These are phyloP conservation scores for Pythium chondricola DNA, from an alignment of 352 stramenopile species.

Conservation along the genomic window DNA sequence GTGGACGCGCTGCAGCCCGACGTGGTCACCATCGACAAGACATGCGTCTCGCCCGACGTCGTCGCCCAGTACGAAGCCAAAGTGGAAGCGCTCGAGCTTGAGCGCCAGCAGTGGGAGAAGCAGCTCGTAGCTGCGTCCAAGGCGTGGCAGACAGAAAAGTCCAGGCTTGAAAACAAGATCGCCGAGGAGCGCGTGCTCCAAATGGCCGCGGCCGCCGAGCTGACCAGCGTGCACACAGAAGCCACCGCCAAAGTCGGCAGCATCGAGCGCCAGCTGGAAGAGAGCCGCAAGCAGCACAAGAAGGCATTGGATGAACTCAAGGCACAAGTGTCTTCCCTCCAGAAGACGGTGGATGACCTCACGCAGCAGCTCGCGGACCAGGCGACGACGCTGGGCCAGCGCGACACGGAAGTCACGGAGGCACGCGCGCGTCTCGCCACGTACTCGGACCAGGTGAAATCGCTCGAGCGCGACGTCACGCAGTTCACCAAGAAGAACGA, in stretches of 20 bases:
- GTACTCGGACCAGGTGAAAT: conserved; percentile 29
- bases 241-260: conserved; percentile 4
- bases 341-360: conserved; percentile 21
- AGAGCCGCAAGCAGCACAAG: conserved; percentile 2
- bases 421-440: conserved; percentile 25
- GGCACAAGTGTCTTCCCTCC: too few species aligned
- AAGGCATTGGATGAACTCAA: conserved; percentile 6
- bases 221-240: conserved; percentile 15
- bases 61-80: conserved; percentile 39
- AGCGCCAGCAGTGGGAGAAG: conserved; percentile 31
- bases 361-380: conserved; percentile 25
- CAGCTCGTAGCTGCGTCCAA: conserved; percentile 30
- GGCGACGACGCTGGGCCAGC: conserved; percentile 19
- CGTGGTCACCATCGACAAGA: not conserved
- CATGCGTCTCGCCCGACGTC: conserved; percentile 30
- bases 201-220: conserved; percentile 15
- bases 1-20: conserved; percentile 5
- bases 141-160: conserved; percentile 31
- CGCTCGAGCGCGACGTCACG: conserved; percentile 39
- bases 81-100: conserved; percentile 31
- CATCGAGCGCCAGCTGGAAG: not conserved
- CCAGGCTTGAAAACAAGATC: conserved; percentile 16
- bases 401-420: conserved; percentile 25
- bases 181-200: conserved; percentile 20
- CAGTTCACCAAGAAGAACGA: conserved; percentile 60